Conservation (phyloP, 2,329 filamentous ascomycete species). For the Gyromitra esculenta region DNA sequence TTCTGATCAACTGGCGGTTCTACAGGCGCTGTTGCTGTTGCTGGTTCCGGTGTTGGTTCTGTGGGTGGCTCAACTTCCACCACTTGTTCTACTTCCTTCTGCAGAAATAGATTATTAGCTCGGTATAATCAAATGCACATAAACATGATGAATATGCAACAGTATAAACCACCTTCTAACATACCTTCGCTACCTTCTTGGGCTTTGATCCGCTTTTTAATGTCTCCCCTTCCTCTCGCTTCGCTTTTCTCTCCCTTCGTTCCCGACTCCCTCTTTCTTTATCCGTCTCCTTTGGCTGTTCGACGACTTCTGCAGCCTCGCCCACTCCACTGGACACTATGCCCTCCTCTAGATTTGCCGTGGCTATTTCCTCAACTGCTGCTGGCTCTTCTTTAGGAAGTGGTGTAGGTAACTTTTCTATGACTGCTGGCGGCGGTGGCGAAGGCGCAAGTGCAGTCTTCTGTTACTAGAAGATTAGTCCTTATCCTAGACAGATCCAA, state of each 20-base stretch:
- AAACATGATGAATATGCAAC: background rate
- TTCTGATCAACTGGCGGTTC: conserved; percentile 20
- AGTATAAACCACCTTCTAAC: background rate
- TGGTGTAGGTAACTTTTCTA: conserved; percentile 8
- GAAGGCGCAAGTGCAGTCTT: background rate
- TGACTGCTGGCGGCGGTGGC: conserved; percentile 2
- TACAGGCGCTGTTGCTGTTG: background rate
- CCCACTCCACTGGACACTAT: background rate
- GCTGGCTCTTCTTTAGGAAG: conserved; percentile 5
- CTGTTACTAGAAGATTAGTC: conserved; percentile 28
- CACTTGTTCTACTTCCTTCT: conserved; percentile 27
- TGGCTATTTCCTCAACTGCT: background rate
- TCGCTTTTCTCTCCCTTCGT: conserved; percentile 7
- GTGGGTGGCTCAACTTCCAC: conserved; percentile 2
- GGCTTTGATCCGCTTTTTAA: conserved; percentile 6
- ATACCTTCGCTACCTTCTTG: conserved; percentile 31
- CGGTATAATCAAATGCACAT: background rate
- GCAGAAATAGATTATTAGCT: conserved; percentile 15
- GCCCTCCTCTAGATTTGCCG: background rate
- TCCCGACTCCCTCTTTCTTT: conserved; percentile 8
- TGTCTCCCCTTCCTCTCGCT: conserved; percentile 11
- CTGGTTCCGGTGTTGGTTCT: conserved; percentile 13
- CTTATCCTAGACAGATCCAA: background rate
- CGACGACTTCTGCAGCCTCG: conserved; percentile 4
- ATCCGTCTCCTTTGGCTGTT: conserved; percentile 8